Evolutionary conservation across 805 yeast genomes (phyloP).

Genomic region (Cyberlindnera euphorbiae): DNA sequence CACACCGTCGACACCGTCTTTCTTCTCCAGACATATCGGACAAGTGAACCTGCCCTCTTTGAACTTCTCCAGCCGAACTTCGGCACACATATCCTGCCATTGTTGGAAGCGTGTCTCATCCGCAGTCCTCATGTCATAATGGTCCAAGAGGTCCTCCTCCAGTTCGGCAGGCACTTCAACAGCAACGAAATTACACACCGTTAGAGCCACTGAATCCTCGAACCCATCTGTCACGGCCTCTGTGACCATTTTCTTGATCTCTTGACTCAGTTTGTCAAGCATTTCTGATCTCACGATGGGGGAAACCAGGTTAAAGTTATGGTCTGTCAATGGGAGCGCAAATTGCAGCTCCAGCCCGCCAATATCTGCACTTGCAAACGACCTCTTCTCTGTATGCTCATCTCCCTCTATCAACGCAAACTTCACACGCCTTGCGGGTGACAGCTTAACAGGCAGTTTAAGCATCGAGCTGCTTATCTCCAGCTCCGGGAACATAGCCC

Average conservation of each 20-base stretch:
- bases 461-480: too few species aligned
- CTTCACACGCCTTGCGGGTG: constrained; percentile 1
- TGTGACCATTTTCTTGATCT: constrained; percentile 14
- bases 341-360: constrained; percentile 2
- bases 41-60: constrained; percentile 39
- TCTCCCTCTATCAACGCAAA: not conserved
- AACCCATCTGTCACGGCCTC: constrained; percentile 2
- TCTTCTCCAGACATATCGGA: constrained; percentile 50
- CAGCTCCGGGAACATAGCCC: constrained; percentile 39
- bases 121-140: constrained; percentile 2
- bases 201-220: constrained; percentile 37
- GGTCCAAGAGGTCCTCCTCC: constrained; percentile 13
- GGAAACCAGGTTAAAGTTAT: constrained; percentile 18
- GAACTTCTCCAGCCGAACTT: constrained; percentile 27
- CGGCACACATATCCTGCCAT: constrained; percentile 21
- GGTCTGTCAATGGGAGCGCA: not conserved
- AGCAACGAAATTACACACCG: constrained; percentile 38
- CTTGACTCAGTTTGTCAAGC: constrained; percentile 27
- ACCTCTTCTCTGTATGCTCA: not conserved
- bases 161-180: constrained; percentile 15
- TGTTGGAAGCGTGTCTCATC: not conserved
- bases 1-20: constrained; percentile 39
- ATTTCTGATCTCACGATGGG: constrained; percentile 8
- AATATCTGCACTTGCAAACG: not conserved
- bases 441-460: constrained; percentile 1